Evolutionary conservation across 108 stramenopile species (phyloP).

Genomic region (Discostella pseudostelligera): DNA sequence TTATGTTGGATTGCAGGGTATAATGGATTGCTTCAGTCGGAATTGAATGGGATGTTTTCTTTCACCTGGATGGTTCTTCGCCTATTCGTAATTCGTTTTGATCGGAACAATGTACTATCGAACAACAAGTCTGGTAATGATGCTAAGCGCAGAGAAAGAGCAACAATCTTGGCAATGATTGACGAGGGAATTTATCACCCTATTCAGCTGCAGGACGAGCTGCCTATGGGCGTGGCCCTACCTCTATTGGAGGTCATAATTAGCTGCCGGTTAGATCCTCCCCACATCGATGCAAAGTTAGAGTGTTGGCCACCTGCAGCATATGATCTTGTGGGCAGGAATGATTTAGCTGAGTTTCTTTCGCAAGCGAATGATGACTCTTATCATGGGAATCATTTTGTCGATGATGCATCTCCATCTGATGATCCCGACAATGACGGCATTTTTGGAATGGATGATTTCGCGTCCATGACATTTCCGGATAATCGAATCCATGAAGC

Average conservation of each 20-base stretch:
- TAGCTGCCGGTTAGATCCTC: constrained; percentile 59
- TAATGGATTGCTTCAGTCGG: constrained; percentile 20
- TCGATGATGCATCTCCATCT: constrained; percentile 11
- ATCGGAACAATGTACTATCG: constrained; percentile 1
- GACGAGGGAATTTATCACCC: constrained; percentile 65
- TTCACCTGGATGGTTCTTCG: constrained; percentile 50
- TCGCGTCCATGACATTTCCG: constrained; percentile 86
- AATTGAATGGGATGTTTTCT: constrained; percentile 51
- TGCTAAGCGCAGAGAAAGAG: constrained; percentile 19
- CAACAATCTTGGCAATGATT: constrained; percentile 52
- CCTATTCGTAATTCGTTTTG: constrained; percentile 47
- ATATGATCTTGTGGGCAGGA: constrained; percentile 76
- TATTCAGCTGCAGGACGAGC: constrained; percentile 45
- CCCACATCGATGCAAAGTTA: constrained; percentile 18
- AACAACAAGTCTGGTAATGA: neutral
- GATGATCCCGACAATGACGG: constrained; percentile 77
- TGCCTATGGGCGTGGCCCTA: constrained; percentile 62
- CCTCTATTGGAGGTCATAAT: constrained; percentile 71
- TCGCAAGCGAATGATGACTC: constrained; percentile 9
- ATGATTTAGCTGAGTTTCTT: constrained; percentile 63
- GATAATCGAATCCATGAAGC: constrained; percentile 87
- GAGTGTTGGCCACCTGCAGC: constrained; percentile 52
- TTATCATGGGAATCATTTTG: constrained; percentile 1
- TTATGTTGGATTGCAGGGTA: constrained; percentile 18
- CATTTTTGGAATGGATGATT: constrained; percentile 65